A percentile compares a stretch with the other conserved stretches of the same genome.
phyloP scores from a whole-genome alignment of 1,284 basidiomycete genomes.

The Polyporus tsugae region DNA sequence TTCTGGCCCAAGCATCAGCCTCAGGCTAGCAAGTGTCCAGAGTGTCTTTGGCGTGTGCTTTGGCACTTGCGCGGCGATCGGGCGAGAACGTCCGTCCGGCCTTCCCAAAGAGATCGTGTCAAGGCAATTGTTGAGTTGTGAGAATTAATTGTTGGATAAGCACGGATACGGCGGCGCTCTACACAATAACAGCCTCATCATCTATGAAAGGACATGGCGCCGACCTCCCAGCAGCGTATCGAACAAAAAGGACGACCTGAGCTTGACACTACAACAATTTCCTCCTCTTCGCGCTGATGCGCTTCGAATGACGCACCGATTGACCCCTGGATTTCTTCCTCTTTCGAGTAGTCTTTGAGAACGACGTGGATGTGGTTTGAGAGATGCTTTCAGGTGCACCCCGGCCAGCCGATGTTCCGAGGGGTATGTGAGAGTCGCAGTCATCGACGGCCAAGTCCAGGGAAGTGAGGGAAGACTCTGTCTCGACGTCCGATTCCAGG shows the following conservation, averaged over 20 bases:
- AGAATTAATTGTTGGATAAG: neutral
- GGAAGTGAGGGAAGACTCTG: neutral
- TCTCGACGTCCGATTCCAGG: neutral
- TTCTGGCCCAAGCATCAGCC: too few relatives aligned
- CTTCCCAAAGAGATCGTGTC: too few relatives aligned
- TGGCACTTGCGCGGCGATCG: too few relatives aligned
- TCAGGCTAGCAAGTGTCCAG: too few relatives aligned
- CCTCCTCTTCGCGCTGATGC: neutral
- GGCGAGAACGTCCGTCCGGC: too few relatives aligned
- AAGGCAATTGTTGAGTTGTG: neutral
- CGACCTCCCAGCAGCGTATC: neutral
- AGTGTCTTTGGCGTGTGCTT: too few relatives aligned
- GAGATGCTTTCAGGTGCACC: neutral
- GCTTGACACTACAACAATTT: too few relatives aligned
- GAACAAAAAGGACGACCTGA: neutral
- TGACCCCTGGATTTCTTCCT: neutral
- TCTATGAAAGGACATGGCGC: neutral
- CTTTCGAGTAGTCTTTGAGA: neutral
- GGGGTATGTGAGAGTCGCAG: neutral
- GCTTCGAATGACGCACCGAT: neutral
- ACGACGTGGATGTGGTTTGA: neutral
- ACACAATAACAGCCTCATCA: neutral
- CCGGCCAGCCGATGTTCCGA: neutral
- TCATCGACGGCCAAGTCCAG: neutral
- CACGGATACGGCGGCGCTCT: neutral